phyloP scores from a whole-genome alignment of 257 asterid genomes.

The Pogostemon cablin region DNA sequence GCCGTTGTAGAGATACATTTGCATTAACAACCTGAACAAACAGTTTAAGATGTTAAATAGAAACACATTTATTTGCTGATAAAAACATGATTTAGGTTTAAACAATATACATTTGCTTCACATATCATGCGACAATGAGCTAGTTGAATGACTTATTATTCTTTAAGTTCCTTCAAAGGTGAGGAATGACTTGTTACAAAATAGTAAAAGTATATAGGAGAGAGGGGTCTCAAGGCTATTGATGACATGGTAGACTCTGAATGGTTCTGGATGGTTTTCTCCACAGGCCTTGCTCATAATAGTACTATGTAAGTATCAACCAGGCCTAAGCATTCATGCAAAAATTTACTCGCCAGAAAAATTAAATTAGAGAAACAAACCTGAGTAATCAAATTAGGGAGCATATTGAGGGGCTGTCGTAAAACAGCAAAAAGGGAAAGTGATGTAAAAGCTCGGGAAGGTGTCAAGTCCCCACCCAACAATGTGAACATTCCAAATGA shows the following conservation, averaged over 20 bases:
- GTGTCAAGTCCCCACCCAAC: conserved; percentile 85
- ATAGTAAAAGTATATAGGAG: neutral
- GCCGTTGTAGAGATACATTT: conserved; percentile 78
- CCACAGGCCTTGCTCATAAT: neutral
- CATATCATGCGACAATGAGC: neutral
- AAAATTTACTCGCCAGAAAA: too few species aligned
- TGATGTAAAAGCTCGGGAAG: conserved; percentile 88
- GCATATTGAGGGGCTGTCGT: conserved; percentile 75
- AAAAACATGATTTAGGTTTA: conserved; percentile 21
- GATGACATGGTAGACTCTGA: too few species aligned
- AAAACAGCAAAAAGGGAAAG: conserved; percentile 81
- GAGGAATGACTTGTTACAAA: conserved; percentile 3
- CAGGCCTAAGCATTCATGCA: too few species aligned
- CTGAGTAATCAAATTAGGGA: conserved; percentile 89
- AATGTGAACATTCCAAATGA: conserved; percentile 82
- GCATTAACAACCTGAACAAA: conserved; percentile 82
- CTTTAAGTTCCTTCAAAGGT: neutral
- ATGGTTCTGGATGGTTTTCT: neutral
- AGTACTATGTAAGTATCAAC: too few species aligned
- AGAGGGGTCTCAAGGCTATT: too few species aligned
- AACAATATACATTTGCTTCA: conserved; percentile 9
- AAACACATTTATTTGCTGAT: conserved; percentile 8
- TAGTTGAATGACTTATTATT: neutral
- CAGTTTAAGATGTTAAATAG: conserved; percentile 8
- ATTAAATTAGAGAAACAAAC: conserved; percentile 38